Evolutionary conservation across 257 asterid species (phyloP), one percentile per base, ranked within the genome.

Genomic region (Henckelia pumila): DNA sequence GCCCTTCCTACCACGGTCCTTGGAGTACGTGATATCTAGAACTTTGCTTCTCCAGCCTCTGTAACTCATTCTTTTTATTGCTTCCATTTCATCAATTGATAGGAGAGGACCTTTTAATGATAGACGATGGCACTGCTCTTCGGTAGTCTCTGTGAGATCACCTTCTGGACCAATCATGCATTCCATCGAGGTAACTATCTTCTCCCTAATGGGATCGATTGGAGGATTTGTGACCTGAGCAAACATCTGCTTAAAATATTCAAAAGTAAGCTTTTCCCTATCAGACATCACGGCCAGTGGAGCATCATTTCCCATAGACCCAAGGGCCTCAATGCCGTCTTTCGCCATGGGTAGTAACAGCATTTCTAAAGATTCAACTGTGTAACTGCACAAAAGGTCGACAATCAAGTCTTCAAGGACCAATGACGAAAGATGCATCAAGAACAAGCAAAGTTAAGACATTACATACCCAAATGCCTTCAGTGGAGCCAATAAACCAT

Each of bases 161-260:
- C 98, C 98, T 83, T 94, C 99, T 9, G 99, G 99, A 59, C 99
- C 99, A n/a, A 94, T 67, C 99, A 94, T 94, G 77, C 99, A 94
- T 67, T 91, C 89, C 87, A 79, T 91, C 55, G 99, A 94, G 77
- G 99, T 94, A 73, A 94, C 99, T 69, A 94, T 94, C 86, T 91
- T 94, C 86, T 94, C 99, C 77, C 99, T 77, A 5, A 94, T 94
- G 21, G 99, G 99, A 72, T 94, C 99, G 24, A 94, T 94, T 1
- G 99, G 99, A 63, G 99, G 99, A 69, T 94, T 94, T 28, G 99
- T 94, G 61, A 94, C 98, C 82, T 91, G 99, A 61, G 99, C 99
- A 81, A 94, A 94, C 99, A 94, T 85, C 82, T 94, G 99, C 82
- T 94, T 94, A 80, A 94, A 94, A 75, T 94, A 94, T 71, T 94